Evolutionary conservation across 1,284 basidiomycete genomes (phyloP).

Genomic region (Cutaneotrichosporon cutaneum): DNA sequence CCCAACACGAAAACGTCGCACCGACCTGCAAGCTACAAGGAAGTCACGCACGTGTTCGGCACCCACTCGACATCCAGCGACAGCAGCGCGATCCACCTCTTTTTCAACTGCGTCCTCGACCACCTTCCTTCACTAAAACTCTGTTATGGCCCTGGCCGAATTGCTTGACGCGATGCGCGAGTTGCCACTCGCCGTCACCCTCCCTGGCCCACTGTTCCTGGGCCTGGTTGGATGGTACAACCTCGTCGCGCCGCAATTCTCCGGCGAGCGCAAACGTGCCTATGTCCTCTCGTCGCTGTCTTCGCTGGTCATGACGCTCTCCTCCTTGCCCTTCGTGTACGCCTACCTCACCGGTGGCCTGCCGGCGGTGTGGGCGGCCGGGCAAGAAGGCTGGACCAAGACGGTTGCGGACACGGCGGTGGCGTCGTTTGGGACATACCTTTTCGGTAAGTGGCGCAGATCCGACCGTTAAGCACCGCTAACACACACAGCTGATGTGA

Average conservation of each 20-base stretch:
- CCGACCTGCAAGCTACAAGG: no score
- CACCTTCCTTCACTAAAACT: neutral
- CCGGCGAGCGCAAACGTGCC: conserved; percentile 55
- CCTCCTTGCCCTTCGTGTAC: conserved; percentile 57
- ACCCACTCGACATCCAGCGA: neutral
- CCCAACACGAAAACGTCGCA: no score
- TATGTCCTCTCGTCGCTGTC: conserved; percentile 61
- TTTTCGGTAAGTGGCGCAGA: conserved; percentile 37
- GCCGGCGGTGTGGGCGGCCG: conserved; percentile 21
- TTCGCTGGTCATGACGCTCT: conserved; percentile 55
- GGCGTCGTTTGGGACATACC: conserved; percentile 47
- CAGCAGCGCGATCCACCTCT: neutral
- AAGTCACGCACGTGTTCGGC: no score
- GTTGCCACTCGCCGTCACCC: conserved; percentile 36
- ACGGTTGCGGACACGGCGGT: conserved; percentile 31
- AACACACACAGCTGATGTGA: conserved; percentile 34
- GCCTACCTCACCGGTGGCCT: conserved; percentile 51
- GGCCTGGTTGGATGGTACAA: conserved; percentile 43
- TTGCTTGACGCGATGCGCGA: neutral
- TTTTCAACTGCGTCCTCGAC: neutral
- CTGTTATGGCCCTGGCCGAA: neutral
- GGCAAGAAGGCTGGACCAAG: conserved; percentile 34
- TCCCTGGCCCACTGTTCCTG: conserved; percentile 27
- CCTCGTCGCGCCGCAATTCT: conserved; percentile 48
- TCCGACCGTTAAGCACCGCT: conserved; percentile 2